Conservation (phyloP, 2,329 filamentous ascomycete genomes). For the Botrytis aclada region DNA sequence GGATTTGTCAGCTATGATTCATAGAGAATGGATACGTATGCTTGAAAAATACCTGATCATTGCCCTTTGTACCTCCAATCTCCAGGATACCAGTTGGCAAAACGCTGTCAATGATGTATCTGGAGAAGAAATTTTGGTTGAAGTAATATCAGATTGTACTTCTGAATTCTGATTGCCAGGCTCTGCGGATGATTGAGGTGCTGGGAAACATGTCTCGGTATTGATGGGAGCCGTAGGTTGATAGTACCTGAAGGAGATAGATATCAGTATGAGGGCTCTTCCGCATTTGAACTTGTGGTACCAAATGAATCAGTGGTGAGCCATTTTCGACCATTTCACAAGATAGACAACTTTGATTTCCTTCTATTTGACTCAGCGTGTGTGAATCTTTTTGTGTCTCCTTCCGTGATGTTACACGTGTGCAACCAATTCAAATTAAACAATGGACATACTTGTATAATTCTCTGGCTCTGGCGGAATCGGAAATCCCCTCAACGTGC, state of each 20-base stretch:
- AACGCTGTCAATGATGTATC: constrained; percentile 47
- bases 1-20: constrained; percentile 20
- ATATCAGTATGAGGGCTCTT: constrained; percentile 13
- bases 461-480: constrained; percentile 36
- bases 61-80: constrained; percentile 46
- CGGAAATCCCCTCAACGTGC: constrained; percentile 34
- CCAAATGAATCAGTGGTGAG: neutral
- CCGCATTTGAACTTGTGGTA: too few species aligned
- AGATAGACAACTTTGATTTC: neutral
- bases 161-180: constrained; percentile 20
- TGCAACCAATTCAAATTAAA: neutral
- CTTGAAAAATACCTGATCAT: constrained; percentile 42
- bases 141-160: constrained; percentile 31
- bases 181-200: neutral
- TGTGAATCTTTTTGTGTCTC: neutral
- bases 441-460: constrained; percentile 36
- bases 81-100: constrained; percentile 49
- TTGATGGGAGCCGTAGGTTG: constrained; percentile 27
- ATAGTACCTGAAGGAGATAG: constrained; percentile 32
- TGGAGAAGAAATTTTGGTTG: constrained; percentile 38
- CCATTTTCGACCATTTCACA: neutral
- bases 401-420: neutral
- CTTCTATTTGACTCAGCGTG: too few species aligned
- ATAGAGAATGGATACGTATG: neutral
- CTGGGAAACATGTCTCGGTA: constrained; percentile 13